A percentile compares a stretch with the other conserved stretches of the same genome.
Evolutionary conservation across 768 basidiomycete genomes (phyloP).

Genomic region (Naganishia vishniacii): DNA sequence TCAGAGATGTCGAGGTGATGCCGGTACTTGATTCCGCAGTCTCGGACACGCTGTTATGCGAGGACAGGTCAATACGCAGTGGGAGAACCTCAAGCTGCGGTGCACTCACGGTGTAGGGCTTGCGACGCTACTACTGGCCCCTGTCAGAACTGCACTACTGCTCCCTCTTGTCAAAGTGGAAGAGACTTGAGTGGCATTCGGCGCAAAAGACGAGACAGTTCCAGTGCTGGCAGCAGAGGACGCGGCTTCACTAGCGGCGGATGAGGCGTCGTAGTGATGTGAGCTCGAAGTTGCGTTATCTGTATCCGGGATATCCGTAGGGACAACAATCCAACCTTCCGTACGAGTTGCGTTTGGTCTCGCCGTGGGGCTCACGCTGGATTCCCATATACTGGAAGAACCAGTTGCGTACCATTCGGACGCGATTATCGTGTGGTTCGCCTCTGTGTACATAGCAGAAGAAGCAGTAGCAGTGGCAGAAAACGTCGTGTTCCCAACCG

Average conservation of each 20-base stretch:
- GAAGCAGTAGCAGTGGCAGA: background rate
- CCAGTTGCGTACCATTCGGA: conserved; percentile 9
- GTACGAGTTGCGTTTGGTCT: conserved; percentile 7
- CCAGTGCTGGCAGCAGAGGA: background rate
- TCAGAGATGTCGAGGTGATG: too few relatives aligned
- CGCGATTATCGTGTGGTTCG: background rate
- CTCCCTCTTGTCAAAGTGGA: background rate
- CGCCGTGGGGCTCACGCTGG: background rate
- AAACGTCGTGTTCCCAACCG: background rate
- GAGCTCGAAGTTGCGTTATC: background rate
- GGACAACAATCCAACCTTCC: background rate
- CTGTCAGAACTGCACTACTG: too few relatives aligned
- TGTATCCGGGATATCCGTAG: background rate
- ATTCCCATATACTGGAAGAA: background rate
- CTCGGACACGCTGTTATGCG: too few relatives aligned
- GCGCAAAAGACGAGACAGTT: background rate
- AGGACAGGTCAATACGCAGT: too few relatives aligned
- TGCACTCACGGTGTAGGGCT: background rate
- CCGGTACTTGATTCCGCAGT: too few relatives aligned
- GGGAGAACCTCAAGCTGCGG: too few relatives aligned
- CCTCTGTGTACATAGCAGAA: conserved; percentile 5
- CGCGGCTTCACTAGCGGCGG: background rate
- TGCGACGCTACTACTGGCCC: background rate
- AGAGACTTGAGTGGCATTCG: conserved; percentile 2
- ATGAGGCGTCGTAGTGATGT: conserved; percentile 7